phyloP scores from a whole-genome alignment of 78 protist genomes.

The Dictyostelium firmibasis region DNA sequence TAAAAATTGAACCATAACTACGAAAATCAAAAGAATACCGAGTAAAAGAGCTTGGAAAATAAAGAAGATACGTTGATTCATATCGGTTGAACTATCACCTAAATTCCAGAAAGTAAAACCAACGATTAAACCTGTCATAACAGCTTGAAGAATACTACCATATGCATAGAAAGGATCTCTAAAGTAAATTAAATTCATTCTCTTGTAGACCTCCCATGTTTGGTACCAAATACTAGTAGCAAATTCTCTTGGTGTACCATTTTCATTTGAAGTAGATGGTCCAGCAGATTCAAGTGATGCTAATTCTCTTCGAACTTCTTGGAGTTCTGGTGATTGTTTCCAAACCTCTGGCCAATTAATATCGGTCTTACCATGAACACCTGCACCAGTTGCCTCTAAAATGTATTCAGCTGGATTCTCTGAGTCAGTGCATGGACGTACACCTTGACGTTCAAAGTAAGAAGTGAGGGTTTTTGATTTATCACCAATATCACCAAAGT shows the following conservation, averaged over 20 bases:
- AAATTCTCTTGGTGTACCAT: conserved; percentile 13
- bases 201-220: conserved; percentile 65
- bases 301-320: conserved; percentile 1
- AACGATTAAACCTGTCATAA: conserved; percentile 29
- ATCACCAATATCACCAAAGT: conserved; percentile 80
- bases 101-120: conserved; percentile 71
- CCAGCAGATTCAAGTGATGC: not conserved
- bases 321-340: conserved; percentile 57
- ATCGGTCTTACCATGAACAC: conserved; percentile 65
- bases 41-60: conserved; percentile 61
- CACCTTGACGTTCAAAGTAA: conserved; percentile 70
- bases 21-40: conserved; percentile 52
- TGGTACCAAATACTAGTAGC: conserved; percentile 49
- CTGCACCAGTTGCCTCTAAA: conserved; percentile 81
- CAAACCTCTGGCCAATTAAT: conserved; percentile 75
- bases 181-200: conserved; percentile 52
- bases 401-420: conserved; percentile 88
- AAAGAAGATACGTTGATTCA: conserved; percentile 45
- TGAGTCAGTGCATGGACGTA: conserved; percentile 18
- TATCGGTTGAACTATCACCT: conserved; percentile 45
- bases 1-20: conserved; percentile 55
- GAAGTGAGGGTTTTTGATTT: conserved; percentile 31
- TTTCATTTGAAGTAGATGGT: not conserved
- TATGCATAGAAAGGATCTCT: conserved; percentile 57
- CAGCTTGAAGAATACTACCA: conserved; percentile 63